phyloP scores from a whole-genome alignment of 345 rosid species.

The Euclidium syriacum region DNA sequence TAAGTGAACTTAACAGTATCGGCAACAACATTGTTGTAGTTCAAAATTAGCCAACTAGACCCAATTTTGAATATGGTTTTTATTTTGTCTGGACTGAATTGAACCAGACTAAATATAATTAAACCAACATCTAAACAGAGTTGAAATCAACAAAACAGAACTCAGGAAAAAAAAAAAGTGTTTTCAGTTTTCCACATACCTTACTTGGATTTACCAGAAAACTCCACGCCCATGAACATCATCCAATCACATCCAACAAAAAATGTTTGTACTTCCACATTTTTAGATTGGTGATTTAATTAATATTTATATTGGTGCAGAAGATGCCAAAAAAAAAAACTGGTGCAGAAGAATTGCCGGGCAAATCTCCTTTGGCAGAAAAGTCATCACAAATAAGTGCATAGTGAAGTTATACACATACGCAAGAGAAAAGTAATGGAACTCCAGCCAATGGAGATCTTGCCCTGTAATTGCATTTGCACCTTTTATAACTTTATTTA shows the following conservation, averaged over 20 bases:
- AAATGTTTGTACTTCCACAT: neutral
- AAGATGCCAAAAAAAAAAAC: no score
- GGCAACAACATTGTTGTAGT: no score
- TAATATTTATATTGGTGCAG: no score
- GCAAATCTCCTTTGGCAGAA: conserved; percentile 19
- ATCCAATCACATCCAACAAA: neutral
- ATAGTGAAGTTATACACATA: neutral
- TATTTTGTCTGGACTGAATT: neutral
- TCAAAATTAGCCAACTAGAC: no score
- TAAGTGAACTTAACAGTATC: no score
- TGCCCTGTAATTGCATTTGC: conserved; percentile 5
- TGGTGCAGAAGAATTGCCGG: conserved; percentile 7
- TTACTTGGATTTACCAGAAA: neutral
- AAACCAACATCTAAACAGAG: neutral
- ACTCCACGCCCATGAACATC: neutral
- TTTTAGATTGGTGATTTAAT: neutral
- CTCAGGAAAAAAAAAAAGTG: no score
- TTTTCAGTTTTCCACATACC: neutral
- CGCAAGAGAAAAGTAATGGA: neutral
- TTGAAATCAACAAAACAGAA: neutral
- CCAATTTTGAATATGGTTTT: neutral
- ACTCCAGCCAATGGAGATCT: conserved; percentile 14
- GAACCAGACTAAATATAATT: neutral
- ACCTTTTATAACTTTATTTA: neutral
- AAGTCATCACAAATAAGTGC: neutral